A percentile compares a stretch with the other conserved stretches of the same genome.
phyloP scores from a whole-genome alignment of 495 filamentous ascomycete genomes.

The Aspergillus panamensis region DNA sequence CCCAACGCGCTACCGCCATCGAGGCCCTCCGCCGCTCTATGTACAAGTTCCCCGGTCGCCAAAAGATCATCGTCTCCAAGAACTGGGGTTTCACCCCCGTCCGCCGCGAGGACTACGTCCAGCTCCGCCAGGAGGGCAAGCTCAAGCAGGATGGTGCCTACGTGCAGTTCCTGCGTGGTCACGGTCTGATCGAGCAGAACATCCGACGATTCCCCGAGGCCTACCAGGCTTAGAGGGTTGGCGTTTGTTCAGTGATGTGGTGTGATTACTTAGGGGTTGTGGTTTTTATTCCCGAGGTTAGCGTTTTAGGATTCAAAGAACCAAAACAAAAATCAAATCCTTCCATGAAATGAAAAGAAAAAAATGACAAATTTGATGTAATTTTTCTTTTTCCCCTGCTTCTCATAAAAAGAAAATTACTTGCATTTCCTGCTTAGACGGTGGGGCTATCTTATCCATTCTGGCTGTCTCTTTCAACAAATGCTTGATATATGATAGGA shows the following conservation, averaged over 20 bases:
- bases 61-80: constrained; percentile 99
- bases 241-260: constrained; percentile 1
- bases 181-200: constrained; percentile 81
- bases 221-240: constrained; percentile 63
- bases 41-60: constrained; percentile 99
- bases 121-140: constrained; percentile 83
- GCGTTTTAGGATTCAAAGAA: constrained; percentile 11
- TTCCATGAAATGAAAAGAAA: background rate
- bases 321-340: constrained; percentile 6
- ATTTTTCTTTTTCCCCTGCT: background rate
- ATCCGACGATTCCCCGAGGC: constrained; percentile 89
- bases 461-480: background rate
- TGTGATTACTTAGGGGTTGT: too few relatives aligned
- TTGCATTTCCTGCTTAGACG: too few relatives aligned
- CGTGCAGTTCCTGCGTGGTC: constrained; percentile 94
- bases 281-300: background rate
- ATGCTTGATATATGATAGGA: background rate
- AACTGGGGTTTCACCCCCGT: constrained; percentile 99
- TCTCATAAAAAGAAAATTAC: background rate
- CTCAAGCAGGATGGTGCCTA: constrained; percentile 96
- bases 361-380: constrained; percentile 10
- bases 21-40: constrained; percentile 97
- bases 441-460: too few relatives aligned
- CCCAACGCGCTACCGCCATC: constrained; percentile 85
- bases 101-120: constrained; percentile 91